phyloP scores from a whole-genome alignment of 352 stramenopile species.

The Phytophthora sojae region DNA sequence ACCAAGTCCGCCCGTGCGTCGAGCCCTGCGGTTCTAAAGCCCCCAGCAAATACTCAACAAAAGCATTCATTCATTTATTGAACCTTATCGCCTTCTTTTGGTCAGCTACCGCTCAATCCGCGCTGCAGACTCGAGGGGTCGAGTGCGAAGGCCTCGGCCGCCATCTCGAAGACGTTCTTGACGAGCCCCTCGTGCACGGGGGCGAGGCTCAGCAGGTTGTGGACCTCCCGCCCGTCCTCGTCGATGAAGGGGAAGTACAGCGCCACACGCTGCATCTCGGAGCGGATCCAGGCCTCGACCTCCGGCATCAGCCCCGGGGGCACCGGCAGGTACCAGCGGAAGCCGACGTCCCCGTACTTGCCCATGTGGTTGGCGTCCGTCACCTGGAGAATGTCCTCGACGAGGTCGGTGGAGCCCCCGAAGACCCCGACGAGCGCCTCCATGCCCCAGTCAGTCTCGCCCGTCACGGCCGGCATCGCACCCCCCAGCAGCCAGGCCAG shows the following conservation, averaged over 20 bases:
- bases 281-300: neutral
- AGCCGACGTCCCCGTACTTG: neutral
- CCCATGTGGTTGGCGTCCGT: neutral
- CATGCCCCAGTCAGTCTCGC: neutral
- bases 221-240: neutral
- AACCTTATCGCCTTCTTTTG: too few relatives aligned
- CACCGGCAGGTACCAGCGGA: neutral
- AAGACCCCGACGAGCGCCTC: neutral
- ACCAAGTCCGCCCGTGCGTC: conserved; percentile 36
- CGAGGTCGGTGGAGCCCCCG: neutral
- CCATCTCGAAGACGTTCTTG: neutral
- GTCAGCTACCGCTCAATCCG: too few relatives aligned
- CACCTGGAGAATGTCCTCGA: neutral
- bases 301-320: neutral
- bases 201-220: neutral
- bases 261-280: neutral
- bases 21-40: conserved; percentile 37
- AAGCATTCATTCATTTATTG: too few relatives aligned
- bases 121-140: neutral
- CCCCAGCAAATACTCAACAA: too few relatives aligned
- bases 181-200: neutral
- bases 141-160: neutral
- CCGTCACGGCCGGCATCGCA: neutral
- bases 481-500: neutral
- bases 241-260: neutral